phyloP scores from a whole-genome alignment of 352 stramenopile genomes.

The Lagenidium sp. region DNA sequence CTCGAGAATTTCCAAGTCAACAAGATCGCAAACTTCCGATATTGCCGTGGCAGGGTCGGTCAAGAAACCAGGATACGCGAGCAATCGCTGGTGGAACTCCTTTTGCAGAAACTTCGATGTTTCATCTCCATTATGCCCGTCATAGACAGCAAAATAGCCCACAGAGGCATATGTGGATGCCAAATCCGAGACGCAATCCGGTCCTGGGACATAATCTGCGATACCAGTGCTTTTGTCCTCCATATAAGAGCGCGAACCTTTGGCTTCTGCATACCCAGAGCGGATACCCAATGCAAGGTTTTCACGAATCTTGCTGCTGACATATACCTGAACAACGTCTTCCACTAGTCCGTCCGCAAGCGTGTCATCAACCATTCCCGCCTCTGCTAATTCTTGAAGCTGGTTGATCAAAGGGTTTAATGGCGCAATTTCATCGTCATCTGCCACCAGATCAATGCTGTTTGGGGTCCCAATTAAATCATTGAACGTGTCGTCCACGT shows the following conservation, averaged over 20 bases:
- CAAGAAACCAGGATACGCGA: slow-evolving; percentile 45
- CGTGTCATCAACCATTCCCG: no score
- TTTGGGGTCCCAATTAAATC: slow-evolving; percentile 64
- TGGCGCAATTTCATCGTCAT: slow-evolving; percentile 62
- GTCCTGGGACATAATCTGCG: slow-evolving; percentile 29
- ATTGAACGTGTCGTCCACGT: slow-evolving; percentile 82
- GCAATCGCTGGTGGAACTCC: slow-evolving; percentile 70
- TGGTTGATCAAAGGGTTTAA: slow-evolving; percentile 15
- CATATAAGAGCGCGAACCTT: slow-evolving; percentile 82
- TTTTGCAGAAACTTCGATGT: slow-evolving; percentile 72
- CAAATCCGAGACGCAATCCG: no score
- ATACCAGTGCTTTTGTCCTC: slow-evolving; percentile 70
- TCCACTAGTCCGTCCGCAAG: slow-evolving; percentile 17
- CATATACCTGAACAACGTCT: slow-evolving; percentile 70
- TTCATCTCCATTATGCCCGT: slow-evolving; percentile 82
- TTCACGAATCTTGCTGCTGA: slow-evolving; percentile 84
- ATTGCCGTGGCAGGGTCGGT: slow-evolving; percentile 44
- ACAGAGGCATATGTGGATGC: slow-evolving; percentile 30
- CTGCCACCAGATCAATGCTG: slow-evolving; percentile 35
- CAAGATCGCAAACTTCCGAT: slow-evolving; percentile 33
- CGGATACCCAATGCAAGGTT: slow-evolving; percentile 63
- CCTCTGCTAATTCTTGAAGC: no score
- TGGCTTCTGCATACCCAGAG: slow-evolving; percentile 78
- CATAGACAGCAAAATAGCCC: slow-evolving; percentile 82
- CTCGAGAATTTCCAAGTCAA: slow-evolving; percentile 74